phyloP scores from a whole-genome alignment of 1,139 yeast species.

The Kodamaea sp. region DNA sequence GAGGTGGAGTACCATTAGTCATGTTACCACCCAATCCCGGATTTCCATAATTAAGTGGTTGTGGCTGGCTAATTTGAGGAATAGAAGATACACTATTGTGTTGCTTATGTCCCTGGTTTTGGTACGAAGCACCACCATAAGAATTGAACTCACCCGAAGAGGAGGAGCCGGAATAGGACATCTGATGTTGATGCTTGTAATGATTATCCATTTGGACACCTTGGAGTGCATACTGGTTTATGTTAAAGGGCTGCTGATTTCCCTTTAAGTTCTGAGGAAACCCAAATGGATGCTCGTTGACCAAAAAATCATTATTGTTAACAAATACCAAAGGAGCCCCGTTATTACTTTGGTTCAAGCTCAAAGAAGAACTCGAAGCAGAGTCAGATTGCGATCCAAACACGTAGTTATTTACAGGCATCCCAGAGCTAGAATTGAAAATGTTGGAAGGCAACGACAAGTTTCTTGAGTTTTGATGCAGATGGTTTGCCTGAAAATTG shows the following conservation, averaged over 20 bases:
- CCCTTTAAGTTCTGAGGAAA: constrained; percentile 7
- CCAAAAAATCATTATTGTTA: constrained; percentile 12
- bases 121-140: constrained; percentile 5
- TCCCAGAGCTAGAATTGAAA: constrained; percentile 2
- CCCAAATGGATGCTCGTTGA: constrained; percentile 17
- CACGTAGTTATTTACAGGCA: constrained; percentile 6
- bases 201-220: constrained; percentile 1
- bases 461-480: constrained; percentile 9
- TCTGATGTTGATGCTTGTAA: constrained; percentile 6
- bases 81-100: constrained; percentile 12
- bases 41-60: constrained; percentile 8
- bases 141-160: constrained; percentile 4
- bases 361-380: neutral
- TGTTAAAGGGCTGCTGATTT: neutral
- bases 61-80: constrained; percentile 11
- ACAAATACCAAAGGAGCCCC: constrained; percentile 1
- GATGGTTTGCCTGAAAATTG: constrained; percentile 1
- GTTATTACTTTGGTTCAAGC: neutral
- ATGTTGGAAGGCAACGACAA: constrained; percentile 13
- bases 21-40: neutral
- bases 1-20: constrained; percentile 2
- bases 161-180: constrained; percentile 6
- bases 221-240: constrained; percentile 4
- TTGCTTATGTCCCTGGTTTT: constrained; percentile 7
- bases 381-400: neutral